phyloP scores from a whole-genome alignment of 2,329 filamentous ascomycete species.

The Xylariaceae sp. region DNA sequence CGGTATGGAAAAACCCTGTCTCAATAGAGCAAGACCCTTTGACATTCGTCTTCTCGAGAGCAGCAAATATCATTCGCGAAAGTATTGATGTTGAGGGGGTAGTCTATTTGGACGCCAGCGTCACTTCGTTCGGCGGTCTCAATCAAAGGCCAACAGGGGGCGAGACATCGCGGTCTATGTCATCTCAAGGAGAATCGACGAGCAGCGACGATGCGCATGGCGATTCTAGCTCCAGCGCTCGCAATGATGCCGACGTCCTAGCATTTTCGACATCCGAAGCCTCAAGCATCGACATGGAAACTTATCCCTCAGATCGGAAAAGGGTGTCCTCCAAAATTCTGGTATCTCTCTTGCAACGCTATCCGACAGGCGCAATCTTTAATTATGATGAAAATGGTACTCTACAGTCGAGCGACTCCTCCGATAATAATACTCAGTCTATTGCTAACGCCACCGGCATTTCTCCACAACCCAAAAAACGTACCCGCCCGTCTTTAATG shows the following conservation, averaged over 20 bases:
- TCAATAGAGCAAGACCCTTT: constrained; percentile 18
- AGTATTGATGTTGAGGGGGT: constrained; percentile 50
- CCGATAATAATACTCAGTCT: constrained; percentile 17
- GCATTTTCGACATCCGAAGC: constrained; percentile 46
- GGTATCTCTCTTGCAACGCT: constrained; percentile 48
- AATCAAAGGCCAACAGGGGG: neutral
- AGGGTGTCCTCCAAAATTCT: constrained; percentile 48
- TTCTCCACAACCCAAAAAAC: constrained; percentile 9
- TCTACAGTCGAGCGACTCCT: constrained; percentile 41
- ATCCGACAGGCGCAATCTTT: constrained; percentile 55
- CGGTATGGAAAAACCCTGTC: neutral
- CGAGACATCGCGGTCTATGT: constrained; percentile 2
- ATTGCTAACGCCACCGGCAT: neutral
- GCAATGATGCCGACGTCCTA: constrained; percentile 41
- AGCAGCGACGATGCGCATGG: constrained; percentile 20
- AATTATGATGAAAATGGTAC: constrained; percentile 49
- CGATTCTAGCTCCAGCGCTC: constrained; percentile 5
- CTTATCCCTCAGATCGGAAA: constrained; percentile 18
- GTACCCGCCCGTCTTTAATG: constrained; percentile 18
- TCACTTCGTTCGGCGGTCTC: constrained; percentile 24
- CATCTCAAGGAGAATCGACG: constrained; percentile 18
- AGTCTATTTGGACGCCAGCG: constrained; percentile 42
- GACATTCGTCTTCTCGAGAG: constrained; percentile 45
- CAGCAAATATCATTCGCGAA: constrained; percentile 50
- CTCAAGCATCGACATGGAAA: constrained; percentile 43